Percentiles rank a stretch among this genome's conserved stretches.
phyloP scores from a whole-genome alignment of 768 basidiomycete genomes.

The Phlegmacium glaucopus region DNA sequence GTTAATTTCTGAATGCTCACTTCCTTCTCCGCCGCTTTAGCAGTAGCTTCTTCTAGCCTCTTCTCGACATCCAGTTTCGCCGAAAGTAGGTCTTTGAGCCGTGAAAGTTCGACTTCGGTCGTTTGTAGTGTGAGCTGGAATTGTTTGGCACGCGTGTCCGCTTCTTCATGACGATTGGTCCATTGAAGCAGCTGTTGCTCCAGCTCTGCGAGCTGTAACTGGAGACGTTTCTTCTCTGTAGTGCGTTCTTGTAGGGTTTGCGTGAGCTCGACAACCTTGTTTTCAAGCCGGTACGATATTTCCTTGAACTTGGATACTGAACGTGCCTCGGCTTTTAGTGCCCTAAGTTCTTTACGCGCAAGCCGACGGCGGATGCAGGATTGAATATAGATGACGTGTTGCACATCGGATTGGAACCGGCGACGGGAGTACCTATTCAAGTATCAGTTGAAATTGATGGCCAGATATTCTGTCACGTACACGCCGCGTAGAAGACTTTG shows the following conservation, averaged over 20 bases:
- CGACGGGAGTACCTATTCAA: slow-evolving; percentile 50
- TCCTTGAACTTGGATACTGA: slow-evolving; percentile 99
- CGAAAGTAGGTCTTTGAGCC: slow-evolving; percentile 69
- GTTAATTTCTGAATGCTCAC: slow-evolving; percentile 77
- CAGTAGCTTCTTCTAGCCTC: slow-evolving; percentile 72
- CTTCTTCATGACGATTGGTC: slow-evolving; percentile 85
- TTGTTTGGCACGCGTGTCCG: slow-evolving; percentile 68
- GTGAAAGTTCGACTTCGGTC: slow-evolving; percentile 67
- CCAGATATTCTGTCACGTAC: slow-evolving; percentile 42
- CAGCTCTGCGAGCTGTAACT: slow-evolving; percentile 67
- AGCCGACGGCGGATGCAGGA: slow-evolving; percentile 88
- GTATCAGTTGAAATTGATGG: slow-evolving; percentile 9
- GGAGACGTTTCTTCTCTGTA: slow-evolving; percentile 86
- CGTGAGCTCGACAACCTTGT: slow-evolving; percentile 98
- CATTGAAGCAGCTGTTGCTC: slow-evolving; percentile 87
- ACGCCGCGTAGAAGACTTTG: slow-evolving; percentile 87
- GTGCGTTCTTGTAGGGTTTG: slow-evolving; percentile 89
- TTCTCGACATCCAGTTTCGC: slow-evolving; percentile 80
- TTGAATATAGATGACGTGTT: slow-evolving; percentile 79
- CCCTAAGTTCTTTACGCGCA: slow-evolving; percentile 82
- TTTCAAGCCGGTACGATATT: slow-evolving; percentile 95
- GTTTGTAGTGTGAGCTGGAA: slow-evolving; percentile 66
- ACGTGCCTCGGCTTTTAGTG: slow-evolving; percentile 85
- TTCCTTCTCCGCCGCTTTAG: slow-evolving; percentile 80
- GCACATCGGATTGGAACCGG: slow-evolving; percentile 55